Evolutionary conservation across 2,329 filamentous ascomycete species (phyloP).

Genomic region (Septoria linicola): DNA sequence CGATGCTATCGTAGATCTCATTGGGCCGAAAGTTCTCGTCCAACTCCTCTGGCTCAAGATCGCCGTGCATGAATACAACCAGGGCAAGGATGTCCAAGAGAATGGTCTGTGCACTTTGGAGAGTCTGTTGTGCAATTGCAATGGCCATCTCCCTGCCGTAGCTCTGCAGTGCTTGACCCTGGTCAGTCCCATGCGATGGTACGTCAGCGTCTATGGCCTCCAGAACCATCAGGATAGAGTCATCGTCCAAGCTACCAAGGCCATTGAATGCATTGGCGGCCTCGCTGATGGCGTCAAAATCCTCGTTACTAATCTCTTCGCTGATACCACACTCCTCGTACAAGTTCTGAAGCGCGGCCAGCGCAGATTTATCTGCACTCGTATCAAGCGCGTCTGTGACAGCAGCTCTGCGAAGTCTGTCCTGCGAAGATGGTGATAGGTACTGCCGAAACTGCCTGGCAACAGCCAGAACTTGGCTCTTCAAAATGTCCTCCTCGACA

Average conservation of each 20-base stretch:
- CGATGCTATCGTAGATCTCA: constrained; percentile 66
- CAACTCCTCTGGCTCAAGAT: constrained; percentile 71
- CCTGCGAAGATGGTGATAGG: constrained; percentile 21
- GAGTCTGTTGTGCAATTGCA: constrained; percentile 74
- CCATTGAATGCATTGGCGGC: constrained; percentile 65
- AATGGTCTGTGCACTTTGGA: constrained; percentile 69
- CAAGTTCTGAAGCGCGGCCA: constrained; percentile 72
- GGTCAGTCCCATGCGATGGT: constrained; percentile 41
- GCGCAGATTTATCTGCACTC: constrained; percentile 43
- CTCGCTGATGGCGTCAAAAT: constrained; percentile 68
- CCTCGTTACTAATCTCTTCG: constrained; percentile 77
- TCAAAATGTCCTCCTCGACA: constrained; percentile 29
- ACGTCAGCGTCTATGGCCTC: constrained; percentile 47
- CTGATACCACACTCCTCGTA: constrained; percentile 77
- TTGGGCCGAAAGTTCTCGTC: constrained; percentile 62
- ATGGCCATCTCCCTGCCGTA: constrained; percentile 76
- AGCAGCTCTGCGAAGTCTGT: constrained; percentile 18
- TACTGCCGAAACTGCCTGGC: constrained; percentile 21
- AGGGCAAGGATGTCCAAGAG: constrained; percentile 81
- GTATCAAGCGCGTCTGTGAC: constrained; percentile 20
- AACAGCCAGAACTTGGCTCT: constrained; percentile 26
- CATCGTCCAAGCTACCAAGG: constrained; percentile 51
- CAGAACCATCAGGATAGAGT: constrained; percentile 54
- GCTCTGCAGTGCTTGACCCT: constrained; percentile 59
- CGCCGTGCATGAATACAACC: constrained; percentile 80